Base-by-base conservation (phyloP, 768 basidiomycete genomes). In the Podaxis sp. region DNA sequence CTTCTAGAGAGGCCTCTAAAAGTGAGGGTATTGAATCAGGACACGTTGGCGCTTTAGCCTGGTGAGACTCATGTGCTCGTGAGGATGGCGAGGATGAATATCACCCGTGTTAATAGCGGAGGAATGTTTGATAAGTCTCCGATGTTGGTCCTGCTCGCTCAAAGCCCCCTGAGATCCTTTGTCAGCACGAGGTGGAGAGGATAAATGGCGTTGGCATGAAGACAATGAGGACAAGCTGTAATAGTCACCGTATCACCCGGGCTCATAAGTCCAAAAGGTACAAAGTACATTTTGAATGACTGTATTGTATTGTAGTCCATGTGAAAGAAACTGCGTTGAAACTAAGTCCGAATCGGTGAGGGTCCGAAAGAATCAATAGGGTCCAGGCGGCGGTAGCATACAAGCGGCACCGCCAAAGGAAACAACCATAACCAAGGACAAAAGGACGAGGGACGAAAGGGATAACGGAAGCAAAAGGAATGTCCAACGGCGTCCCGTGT, bases 111-210 rank as follows among this genome's bases (percentile, higher is more conserved):
- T 51, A 51, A 43, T 38, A 27, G 50, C 43, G 19, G 11, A 60
- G 59, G 59, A 33, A 11, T 41, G 33, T 53, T 60, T 60, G 49
- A 29, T 60, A 60, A 56, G 55, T 56, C 5, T 17, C n/a, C 25
- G 25, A 52, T 17, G 19, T 40, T 40, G 37, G 11, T 38, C 22
- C 33, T 22, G 54, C 9, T 24, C 54, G 4, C n/a, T 22, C 1
- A 50, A 2, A 24, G n/a, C 24, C 47, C 22, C 22, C 22, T 25
- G 47, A 50, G 19, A 25, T 8, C 22, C 47, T 11, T n/a, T 25
- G 17, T 41, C 17, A n/a, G 40, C 47, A 50, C 22, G 22, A n/a
- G 47, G 47, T 24, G 22, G 24, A 19, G 22, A 25, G 24, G 47
- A 9, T 11, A 50, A 19, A 22, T 50, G 47, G 22, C 24, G 47